phyloP scores from a whole-genome alignment of 1,139 yeast genomes.

The Geotrichum histeridarum region DNA sequence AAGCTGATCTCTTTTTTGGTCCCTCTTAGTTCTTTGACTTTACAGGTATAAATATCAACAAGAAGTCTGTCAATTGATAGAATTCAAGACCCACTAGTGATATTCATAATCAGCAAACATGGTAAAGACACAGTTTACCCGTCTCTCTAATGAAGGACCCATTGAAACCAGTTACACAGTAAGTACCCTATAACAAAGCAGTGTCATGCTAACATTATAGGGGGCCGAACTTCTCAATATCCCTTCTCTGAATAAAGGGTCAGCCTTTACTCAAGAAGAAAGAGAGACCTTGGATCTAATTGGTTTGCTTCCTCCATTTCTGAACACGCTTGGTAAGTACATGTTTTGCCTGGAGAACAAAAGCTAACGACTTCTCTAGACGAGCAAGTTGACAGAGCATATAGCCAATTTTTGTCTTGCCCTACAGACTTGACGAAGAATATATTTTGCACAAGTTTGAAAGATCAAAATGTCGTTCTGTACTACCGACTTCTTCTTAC shows the following conservation, averaged over 20 bases:
- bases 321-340: constrained; percentile 57
- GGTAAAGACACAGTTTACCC: constrained; percentile 40
- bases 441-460: constrained; percentile 85
- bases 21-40: too few relatives aligned
- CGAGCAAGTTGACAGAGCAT: constrained; percentile 88
- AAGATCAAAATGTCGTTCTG: constrained; percentile 85
- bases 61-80: too few relatives aligned
- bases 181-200: constrained; percentile 35
- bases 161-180: constrained; percentile 73
- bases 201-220: constrained; percentile 3
- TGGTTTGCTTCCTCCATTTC: constrained; percentile 79
- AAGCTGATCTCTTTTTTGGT: too few relatives aligned
- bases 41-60: too few relatives aligned
- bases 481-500: constrained; percentile 82
- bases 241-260: constrained; percentile 85
- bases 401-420: constrained; percentile 69
- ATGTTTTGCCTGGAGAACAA: too few relatives aligned
- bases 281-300: constrained; percentile 69
- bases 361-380: too few relatives aligned
- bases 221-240: constrained; percentile 52
- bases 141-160: constrained; percentile 74
- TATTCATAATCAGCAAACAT: too few relatives aligned
- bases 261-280: constrained; percentile 83
- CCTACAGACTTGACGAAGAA: constrained; percentile 84
- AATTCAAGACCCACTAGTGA: too few relatives aligned